Conservation (phyloP, 345 rosid genomes). For the Fremontodendron californicum region DNA sequence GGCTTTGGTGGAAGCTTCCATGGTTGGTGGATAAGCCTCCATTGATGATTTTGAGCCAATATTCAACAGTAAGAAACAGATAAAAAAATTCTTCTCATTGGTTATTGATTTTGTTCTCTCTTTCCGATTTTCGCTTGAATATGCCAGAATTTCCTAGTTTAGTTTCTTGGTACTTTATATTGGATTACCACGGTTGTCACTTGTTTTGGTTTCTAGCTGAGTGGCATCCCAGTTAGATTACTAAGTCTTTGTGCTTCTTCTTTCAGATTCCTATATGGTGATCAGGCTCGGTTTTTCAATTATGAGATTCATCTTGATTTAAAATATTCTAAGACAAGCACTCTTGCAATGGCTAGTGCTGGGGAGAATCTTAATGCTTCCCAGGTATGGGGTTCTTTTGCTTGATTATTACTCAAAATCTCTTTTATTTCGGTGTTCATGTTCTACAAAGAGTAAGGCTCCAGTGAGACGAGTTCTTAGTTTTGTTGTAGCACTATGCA, state of each 20-base stretch:
- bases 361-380: constrained; percentile 98
- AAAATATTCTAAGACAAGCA: constrained; percentile 77
- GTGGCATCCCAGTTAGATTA: background rate
- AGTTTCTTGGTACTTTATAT: background rate
- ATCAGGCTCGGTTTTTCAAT: constrained; percentile 80
- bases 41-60: no score
- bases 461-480: background rate
- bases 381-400: constrained; percentile 46
- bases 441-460: background rate
- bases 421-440: background rate
- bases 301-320: constrained; percentile 89
- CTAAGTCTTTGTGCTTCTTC: background rate
- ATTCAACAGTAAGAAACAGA: constrained; percentile 41
- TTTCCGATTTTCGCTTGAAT: background rate
- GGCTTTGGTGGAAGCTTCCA: no score
- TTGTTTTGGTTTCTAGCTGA: background rate
- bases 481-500: background rate
- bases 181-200: background rate
- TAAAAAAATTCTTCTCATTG: background rate
- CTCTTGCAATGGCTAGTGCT: constrained; percentile 94
- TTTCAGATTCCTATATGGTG: constrained; percentile 76
- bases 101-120: background rate
- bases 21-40: no score
- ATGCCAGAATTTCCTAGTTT: background rate
- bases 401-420: background rate